Base-by-base conservation (phyloP, 768 basidiomycete species). In the Nidularia sp. region DNA sequence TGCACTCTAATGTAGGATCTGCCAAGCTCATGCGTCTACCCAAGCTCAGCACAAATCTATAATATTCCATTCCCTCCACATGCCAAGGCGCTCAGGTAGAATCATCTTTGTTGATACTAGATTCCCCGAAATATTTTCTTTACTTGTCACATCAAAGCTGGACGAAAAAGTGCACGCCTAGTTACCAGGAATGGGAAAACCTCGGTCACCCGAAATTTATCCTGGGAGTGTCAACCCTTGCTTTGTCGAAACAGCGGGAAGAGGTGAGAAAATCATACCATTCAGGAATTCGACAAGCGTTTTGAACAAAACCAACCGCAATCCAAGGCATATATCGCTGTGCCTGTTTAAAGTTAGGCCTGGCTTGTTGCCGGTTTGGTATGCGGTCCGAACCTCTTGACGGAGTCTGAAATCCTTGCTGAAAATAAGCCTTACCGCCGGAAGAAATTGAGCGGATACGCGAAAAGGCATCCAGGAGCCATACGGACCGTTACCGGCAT, bases 171-270 rank as follows among this genome's bases (percentile, higher is more conserved):
- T 15, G 12, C 12, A 29, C 22, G 9, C 44, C 48, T 34, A 8
- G 12, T 33, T 53, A 36, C 13, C 31, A 25, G 33, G 45, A 39
- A 42, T 41, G 65, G 65, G 47, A 59, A 68, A 66, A 63, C 61
- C 59, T 66, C 63, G 62, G 64, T 45, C 52, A 49, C 41, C 65
- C 66, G 66, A 67, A 52, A 62, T 64, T 67, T 63, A 53, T 54
- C 66, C 66, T 59, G 35, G 41, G 44, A 45, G 44, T 45, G 9
- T 13, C 44, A 25, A 9, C 22, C 9, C 44, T 45, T 9, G 4
- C 12, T 22, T 29, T 9, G 25, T n/a, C 10, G 44, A 13, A 45
- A 13, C 9, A 29, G 9, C 9, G 22, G 44, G 44, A 45, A 13
- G 9, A 45, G 25, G 25, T 45, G 25, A 29, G 44, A 13, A 45